Evolutionary conservation across 352 stramenopile genomes (phyloP), one percentile per base, ranked within the genome.

Genomic region (Phytophthora citricola): DNA sequence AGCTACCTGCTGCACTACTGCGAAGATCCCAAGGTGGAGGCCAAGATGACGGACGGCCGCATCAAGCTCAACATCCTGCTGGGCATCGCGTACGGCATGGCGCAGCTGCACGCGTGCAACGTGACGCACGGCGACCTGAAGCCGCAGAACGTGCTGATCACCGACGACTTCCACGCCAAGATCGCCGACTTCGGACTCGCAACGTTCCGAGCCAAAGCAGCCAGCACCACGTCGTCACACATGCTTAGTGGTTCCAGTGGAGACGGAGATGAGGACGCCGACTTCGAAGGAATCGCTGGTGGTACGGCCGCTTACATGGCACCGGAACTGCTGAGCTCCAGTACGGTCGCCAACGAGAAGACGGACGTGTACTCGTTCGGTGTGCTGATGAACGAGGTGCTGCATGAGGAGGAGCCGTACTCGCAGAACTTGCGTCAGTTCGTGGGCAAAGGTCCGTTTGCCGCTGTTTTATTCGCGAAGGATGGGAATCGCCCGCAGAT

Each of bases 161-260:
- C 71, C 24, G 65, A 84, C n/a, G 61, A 85, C 39, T 88, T 81
- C 53, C 72, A 93, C 7, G 80, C 89, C 50, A 95, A 95, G 63
- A 93, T 97, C 58, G 81, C 84, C 2, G 85, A 95, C 64, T 95
- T 94, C 60, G 84, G 86, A 6, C 62, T 81, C 27, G 65, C 70
- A 26, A 75, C 69, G 41, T 70, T 75, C 41, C 63, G 63, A 44
- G 68, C 63, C 53, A 77, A 71, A 41, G 52, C 54, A 2, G 52
- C 49, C 14, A 78, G 50, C 58, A 69, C 60, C 34, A 78, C 61
- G 11, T 78, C 70, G n/a, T 73, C 70, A 3, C 70, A 78, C 46
- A 62, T 72, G 54, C 65, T 78, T 5, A 51, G 49, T 10, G 17
- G 41, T 3, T 56, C 64, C 24, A 63, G 15, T 7, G 49, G 31